Evolutionary conservation across 2,329 filamentous ascomycete genomes (phyloP), one percentile per base, ranked within the genome.

Genomic region (Orbilia blumenaviensis): DNA sequence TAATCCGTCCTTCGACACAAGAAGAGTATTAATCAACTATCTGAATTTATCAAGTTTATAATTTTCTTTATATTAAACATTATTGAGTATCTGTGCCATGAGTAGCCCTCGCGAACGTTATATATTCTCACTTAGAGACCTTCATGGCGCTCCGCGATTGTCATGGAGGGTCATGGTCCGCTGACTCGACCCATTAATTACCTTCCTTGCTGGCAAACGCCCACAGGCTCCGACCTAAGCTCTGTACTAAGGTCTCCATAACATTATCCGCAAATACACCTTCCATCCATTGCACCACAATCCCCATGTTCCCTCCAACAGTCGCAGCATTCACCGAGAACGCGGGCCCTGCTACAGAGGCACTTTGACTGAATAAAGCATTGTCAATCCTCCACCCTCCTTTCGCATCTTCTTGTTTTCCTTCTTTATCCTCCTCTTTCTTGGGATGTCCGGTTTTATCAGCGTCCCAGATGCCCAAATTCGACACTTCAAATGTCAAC

Each of bases 401-500:
- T 21, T 46, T 29, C 36, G 18, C 41, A 14, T 36, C 73, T 0
- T 48, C 21, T 50, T 64, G 32, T 3, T 8, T 78, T 18, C 48
- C 10, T 8, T 18, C 25, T 6, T 38, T 21, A 21, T 21, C 56
- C 4, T 21, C 18, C 27, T 48, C 8, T 3, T n/a, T 46, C 21
- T 62, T 62, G 10, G 2, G 23, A 14, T 38, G 58, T 14, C 63
- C 63, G 18, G 64, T 56, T 16, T 68, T 75, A 12, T 8, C 54
- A 0, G 73, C 64, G 3, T 81, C 79, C n/a, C 86, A 79, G 12
- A 82, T 82, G 0, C 87, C 87, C 3, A 88, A 73, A 78, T 88
- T 89, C 74, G 85, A 88, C 3, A 88, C 78, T 75, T 86, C 85
- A 84, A 86, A 88, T 0, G 85, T 85, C 2, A 79, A 78, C 1